Evolutionary conservation across 768 basidiomycete genomes (phyloP), one percentile per base, ranked within the genome.

Genomic region (Macrolepiota albuminosa): DNA sequence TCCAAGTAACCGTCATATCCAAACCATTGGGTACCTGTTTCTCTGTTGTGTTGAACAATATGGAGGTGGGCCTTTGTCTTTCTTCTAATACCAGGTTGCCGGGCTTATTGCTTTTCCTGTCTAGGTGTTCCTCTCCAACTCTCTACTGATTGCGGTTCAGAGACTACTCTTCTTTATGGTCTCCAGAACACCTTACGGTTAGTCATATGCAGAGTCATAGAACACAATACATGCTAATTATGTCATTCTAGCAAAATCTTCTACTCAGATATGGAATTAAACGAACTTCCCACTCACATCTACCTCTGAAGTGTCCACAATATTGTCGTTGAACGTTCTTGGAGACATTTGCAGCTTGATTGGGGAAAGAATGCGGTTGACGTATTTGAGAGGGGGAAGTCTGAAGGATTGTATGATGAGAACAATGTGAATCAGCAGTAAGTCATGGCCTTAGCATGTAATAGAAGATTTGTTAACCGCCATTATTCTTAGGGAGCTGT

Each of bases 101-200:
- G n/a, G n/a, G n/a, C n/a, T n/a, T n/a, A n/a, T n/a, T n/a, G n/a
- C n/a, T n/a, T n/a, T n/a, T n/a, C n/a, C n/a, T n/a, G n/a, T n/a
- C 24, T 46, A 46, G 21, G 45, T 10, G 11, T 24, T 5, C 45
- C 21, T 46, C 21, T 46, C 2, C 52, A 54, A 16, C 37, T 68
- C 2, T 68, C 69, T 1, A 74, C 71, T 0, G 77, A 78, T 48
- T 74, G 72, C 61, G 73, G 77, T 1, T 70, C 70, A 0, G 77
- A 78, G 47, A 77, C 74, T 0, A 73, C 71, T 1, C 56, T 66
- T 31, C 40, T 71, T 1, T 77, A 60, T 69, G 75, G 72, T 10
- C 24, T 54, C 13, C 21, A 46, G 13, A 46, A 46, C 13, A 11
- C 45, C 4, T 24, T 45, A 6, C 21, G n/a, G n/a, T n/a, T n/a